Evolutionary conservation across 768 basidiomycete species (phyloP), one percentile per base, ranked within the genome.

Genomic region (Tricholoma furcatifolium): DNA sequence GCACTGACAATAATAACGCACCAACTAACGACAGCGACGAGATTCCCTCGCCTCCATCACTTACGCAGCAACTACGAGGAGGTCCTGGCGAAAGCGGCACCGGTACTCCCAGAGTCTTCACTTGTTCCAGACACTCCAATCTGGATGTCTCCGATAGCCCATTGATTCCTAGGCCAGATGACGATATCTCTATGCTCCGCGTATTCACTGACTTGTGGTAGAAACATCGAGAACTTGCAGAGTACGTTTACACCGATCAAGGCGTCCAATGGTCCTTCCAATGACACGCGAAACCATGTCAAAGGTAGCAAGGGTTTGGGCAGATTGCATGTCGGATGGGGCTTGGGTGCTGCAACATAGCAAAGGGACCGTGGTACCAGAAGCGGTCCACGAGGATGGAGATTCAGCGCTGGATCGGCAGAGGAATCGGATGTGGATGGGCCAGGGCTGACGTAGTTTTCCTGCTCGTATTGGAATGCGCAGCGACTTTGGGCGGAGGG

Each of bases 201-300:
- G 61, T 55, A 39, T 68, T 68, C 17, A 56, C 56, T 51, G 65
- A 42, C 18, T 21, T 23, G 27, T 35, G 47, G 15, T 46, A 30
- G 4, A 8, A 58, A 15, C 70, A 62, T 21, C 73, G 66, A n/a
- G n/a, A n/a, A n/a, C n/a, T n/a, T 88, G 84, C 47, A 93, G 66
- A 24, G 89, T 90, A 6, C 92, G 83, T 62, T 80, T 88, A 88
- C 92, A 88, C 9, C 88, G 74, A 1, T 91, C 92, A 15, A 95
- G 70, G 6, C 88, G 80, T 4, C 92, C 90, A 24, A 93, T 84
- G 2, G 92, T 92, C 68, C 84, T 87, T 48, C 89, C 85, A 43
- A 94, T 80, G 10, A 80, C 88, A 1, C 90, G 80, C 0, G 88
- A 90, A 14, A 93, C 72, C 0, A 84, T 1, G 84, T 79, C 10